Conservation (phyloP, 257 asterid genomes). For the Lycium ferocissimum region DNA sequence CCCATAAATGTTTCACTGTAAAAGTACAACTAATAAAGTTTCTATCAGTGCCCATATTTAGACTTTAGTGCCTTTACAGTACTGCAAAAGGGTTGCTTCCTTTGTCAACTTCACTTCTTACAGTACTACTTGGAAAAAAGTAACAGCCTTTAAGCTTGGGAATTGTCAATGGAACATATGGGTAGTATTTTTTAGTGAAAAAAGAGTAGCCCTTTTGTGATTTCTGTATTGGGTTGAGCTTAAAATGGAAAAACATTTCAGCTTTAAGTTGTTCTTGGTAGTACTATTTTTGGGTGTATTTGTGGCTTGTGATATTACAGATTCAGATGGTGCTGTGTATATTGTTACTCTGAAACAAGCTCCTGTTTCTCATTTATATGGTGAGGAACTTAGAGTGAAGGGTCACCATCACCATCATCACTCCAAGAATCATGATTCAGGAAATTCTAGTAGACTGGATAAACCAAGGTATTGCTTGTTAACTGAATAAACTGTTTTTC, state of each 20-base stretch:
- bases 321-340: slow-evolving; percentile 61
- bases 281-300: slow-evolving; percentile 59
- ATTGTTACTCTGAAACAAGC: slow-evolving; percentile 87
- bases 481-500: neutral
- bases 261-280: slow-evolving; percentile 41
- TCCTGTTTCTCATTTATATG: slow-evolving; percentile 63
- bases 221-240: slow-evolving; percentile 15
- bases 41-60: slow-evolving; percentile 20
- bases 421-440: slow-evolving; percentile 45
- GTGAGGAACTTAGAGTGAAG: slow-evolving; percentile 61
- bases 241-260: slow-evolving; percentile 56
- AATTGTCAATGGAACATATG: slow-evolving; percentile 15
- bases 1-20: slow-evolving; percentile 35
- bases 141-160: slow-evolving; percentile 31
- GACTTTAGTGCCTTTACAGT: slow-evolving; percentile 31
- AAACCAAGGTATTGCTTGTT: slow-evolving; percentile 43
- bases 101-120: slow-evolving; percentile 18
- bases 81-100: slow-evolving; percentile 34
- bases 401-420: slow-evolving; percentile 46
- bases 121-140: slow-evolving; percentile 42
- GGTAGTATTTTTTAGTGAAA: slow-evolving; percentile 17
- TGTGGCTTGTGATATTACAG: slow-evolving; percentile 33
- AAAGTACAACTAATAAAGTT: slow-evolving; percentile 39
- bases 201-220: slow-evolving; percentile 21
- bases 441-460: slow-evolving; percentile 55